Evolutionary conservation across 805 yeast genomes (phyloP).

Genomic region (Ogataea angusta): DNA sequence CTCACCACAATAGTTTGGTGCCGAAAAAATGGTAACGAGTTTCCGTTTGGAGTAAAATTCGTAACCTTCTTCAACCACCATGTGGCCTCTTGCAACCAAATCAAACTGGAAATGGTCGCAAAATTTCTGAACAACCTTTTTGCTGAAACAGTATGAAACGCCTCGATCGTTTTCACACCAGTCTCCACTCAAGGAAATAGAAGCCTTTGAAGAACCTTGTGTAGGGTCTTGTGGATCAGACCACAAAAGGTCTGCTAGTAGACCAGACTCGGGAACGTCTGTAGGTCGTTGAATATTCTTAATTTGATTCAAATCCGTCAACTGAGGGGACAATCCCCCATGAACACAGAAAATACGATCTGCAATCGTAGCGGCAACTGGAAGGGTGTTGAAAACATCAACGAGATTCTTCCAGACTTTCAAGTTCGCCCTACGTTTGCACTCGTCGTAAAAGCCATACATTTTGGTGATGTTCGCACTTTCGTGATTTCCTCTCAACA

Average conservation of each 20-base stretch:
- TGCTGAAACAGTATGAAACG: constrained; percentile 74
- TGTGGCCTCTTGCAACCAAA: constrained; percentile 77
- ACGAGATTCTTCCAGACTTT: constrained; percentile 51
- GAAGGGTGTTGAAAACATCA: constrained; percentile 57
- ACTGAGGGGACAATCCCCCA: constrained; percentile 75
- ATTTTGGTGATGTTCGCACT: constrained; percentile 56
- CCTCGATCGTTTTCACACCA: constrained; percentile 87
- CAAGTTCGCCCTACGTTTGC: constrained; percentile 47
- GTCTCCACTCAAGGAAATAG: constrained; percentile 31
- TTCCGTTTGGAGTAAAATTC: constrained; percentile 74
- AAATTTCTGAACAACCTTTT: constrained; percentile 68
- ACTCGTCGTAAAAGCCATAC: constrained; percentile 60
- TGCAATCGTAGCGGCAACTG: constrained; percentile 59
- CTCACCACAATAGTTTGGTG: constrained; percentile 84
- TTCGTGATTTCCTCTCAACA: constrained; percentile 60
- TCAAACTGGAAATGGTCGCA: constrained; percentile 67
- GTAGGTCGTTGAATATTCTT: constrained; percentile 74
- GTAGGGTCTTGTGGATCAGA: constrained; percentile 68
- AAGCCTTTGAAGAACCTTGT: constrained; percentile 9
- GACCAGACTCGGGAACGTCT: constrained; percentile 77
- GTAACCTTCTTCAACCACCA: constrained; percentile 89
- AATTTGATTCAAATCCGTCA: constrained; percentile 62
- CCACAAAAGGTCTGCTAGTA: constrained; percentile 77
- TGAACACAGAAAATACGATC: constrained; percentile 58
- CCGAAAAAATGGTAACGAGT: constrained; percentile 75